Percentiles rank a stretch among this genome's conserved stretches.
phyloP scores from a whole-genome alignment of 139 green algal genomes.

The Chlorella ohadii region DNA sequence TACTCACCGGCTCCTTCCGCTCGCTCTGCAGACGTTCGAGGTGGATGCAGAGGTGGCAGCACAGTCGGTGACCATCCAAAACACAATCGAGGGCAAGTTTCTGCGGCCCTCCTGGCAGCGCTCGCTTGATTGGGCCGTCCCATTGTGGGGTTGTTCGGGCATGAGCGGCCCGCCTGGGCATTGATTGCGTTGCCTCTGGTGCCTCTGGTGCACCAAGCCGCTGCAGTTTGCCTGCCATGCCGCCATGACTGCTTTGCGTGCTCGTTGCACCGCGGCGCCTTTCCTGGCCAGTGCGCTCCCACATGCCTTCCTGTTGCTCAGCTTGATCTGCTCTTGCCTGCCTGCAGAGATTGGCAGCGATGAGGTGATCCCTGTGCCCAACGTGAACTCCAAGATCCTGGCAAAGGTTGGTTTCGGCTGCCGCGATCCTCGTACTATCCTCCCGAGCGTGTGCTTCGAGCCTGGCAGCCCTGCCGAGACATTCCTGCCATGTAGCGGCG shows the following conservation, averaged over 20 bases:
- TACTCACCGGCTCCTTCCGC: not conserved
- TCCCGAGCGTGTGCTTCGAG: no score
- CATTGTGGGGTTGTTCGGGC: no score
- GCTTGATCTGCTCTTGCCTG: no score
- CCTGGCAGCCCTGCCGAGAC: no score
- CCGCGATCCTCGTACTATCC: not conserved
- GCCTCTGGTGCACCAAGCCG: not conserved
- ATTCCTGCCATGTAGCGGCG: no score
- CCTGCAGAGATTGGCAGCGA: conserved; percentile 73
- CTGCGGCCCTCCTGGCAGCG: no score
- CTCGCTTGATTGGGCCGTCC: not conserved
- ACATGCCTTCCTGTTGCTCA: no score
- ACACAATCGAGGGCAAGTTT: conserved; percentile 82
- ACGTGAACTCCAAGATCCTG: conserved; percentile 82
- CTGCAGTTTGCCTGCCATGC: not conserved
- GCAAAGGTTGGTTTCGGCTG: conserved; percentile 34
- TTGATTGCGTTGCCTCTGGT: no score
- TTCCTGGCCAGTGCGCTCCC: no score
- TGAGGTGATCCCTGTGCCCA: conserved; percentile 83
- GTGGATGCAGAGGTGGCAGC: conserved; percentile 80
- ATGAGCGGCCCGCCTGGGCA: not conserved
- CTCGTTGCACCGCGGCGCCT: no score
- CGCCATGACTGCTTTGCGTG: not conserved
- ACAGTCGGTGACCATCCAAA: conserved; percentile 82
- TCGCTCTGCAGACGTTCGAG: conserved; percentile 60